Evolutionary conservation across 2,329 filamentous ascomycete genomes (phyloP), one percentile per base, ranked within the genome.

Genomic region (Fusarium austroafricanum): DNA sequence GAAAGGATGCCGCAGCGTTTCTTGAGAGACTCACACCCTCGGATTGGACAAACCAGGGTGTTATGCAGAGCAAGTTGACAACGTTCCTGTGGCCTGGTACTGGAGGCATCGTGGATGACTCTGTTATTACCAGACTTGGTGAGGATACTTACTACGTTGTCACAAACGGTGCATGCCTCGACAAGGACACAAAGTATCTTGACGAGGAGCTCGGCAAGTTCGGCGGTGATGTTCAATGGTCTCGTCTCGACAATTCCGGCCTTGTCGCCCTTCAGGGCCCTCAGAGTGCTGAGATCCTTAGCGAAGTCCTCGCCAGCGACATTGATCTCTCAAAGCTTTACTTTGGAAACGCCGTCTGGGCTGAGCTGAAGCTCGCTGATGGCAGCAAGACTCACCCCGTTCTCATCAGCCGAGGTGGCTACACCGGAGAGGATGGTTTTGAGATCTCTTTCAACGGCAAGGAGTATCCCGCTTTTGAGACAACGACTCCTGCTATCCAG

Each of bases 401-500:
- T 20, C 76, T 97, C 50, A 89, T 97, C 75, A 94, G 90, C 76
- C 89, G 96, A 63, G 96, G 92, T 45, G 96, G 96, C 6, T 99
- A 99, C 83, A 99, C 96, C 0, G 96, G 96, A 62, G 96, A 99
- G 83, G 96, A 99, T 79, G 96, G 96, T 40, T 99, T 99, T 80
- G 96, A 99, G 82, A 93, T 99, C 75, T 96, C 92, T 39, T 92
- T 97, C 73, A 78, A 80, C 61, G 78, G 77, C 68, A 75, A 77
- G 70, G 88, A 75, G 33, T 77, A 78, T 61, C 75, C 77, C 7
- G 78, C 78, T 11, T 67, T 73, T 47, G 78, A 81, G 71, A 79
- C 76, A 20, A 79, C 79, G 11, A 67, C 91, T 2, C 85, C 87
- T 0, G 84, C 85, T 23, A 90, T 92, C 7, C 85, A 94, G 77